A percentile compares a stretch with the other conserved stretches of the same genome.
phyloP scores from a whole-genome alignment of 306 rosid species.

The Calophaca sinica region DNA sequence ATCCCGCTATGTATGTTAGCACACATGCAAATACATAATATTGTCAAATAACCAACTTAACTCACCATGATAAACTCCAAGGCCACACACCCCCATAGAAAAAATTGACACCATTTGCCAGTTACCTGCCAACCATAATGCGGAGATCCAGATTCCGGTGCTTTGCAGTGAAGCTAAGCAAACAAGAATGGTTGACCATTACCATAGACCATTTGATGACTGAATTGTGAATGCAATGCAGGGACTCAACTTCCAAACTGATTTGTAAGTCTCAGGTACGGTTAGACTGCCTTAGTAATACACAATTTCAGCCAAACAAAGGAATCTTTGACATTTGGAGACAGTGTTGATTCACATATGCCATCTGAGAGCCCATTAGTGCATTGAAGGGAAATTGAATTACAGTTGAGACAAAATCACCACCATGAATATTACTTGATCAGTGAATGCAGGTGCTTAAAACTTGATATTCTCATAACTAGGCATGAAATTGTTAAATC shows the following conservation, averaged over 20 bases:
- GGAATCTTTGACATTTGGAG: constrained; percentile 6
- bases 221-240: constrained; percentile 10
- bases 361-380: constrained; percentile 35
- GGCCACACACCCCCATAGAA: constrained; percentile 13
- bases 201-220: constrained; percentile 35
- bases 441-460: constrained; percentile 40
- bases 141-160: constrained; percentile 24
- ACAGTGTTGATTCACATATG: constrained; percentile 24
- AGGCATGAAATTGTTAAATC: constrained; percentile 48
- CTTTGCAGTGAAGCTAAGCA: constrained; percentile 41
- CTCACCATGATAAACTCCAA: constrained; percentile 39
- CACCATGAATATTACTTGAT: constrained; percentile 37
- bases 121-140: constrained; percentile 28
- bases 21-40: constrained; percentile 24
- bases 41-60: constrained; percentile 28
- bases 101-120: constrained; percentile 18
- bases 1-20: not conserved
- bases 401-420: constrained; percentile 30
- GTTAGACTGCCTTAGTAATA: constrained; percentile 12
- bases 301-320: constrained; percentile 30
- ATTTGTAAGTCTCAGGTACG: constrained; percentile 7
- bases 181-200: not conserved
- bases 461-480: constrained; percentile 51
- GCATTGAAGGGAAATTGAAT: constrained; percentile 29
- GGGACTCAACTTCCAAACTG: constrained; percentile 33